phyloP scores from a whole-genome alignment of 2,329 filamentous ascomycete genomes.

The Ambrosiella xylebori region DNA sequence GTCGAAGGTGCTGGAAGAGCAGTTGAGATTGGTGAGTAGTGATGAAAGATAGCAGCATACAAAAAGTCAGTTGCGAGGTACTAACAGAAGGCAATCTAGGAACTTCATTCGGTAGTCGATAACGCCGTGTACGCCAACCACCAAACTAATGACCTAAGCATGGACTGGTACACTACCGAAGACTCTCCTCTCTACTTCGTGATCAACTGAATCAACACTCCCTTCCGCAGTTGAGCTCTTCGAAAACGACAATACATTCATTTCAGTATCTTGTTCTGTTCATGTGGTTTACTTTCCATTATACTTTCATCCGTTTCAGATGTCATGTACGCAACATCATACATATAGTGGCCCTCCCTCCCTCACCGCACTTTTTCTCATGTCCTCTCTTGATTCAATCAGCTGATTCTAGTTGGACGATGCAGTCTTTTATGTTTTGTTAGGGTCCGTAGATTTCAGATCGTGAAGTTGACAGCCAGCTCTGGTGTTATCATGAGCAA shows the following conservation, averaged over 20 bases:
- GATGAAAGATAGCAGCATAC: neutral
- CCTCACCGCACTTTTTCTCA: too few relatives aligned
- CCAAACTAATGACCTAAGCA: constrained; percentile 31
- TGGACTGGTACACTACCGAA: constrained; percentile 45
- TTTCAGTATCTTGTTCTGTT: too few relatives aligned
- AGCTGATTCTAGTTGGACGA: too few relatives aligned
- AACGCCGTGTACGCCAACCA: constrained; percentile 40
- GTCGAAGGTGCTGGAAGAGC: constrained; percentile 36
- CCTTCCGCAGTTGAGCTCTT: constrained; percentile 15
- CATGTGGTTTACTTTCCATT: too few relatives aligned
- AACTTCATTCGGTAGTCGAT: constrained; percentile 40
- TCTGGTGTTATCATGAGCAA: neutral
- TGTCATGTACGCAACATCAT: too few relatives aligned
- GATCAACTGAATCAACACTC: constrained; percentile 39
- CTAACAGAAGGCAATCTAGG: constrained; percentile 22
- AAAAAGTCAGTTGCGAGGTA: neutral
- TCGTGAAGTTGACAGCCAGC: neutral
- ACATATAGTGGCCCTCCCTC: too few relatives aligned
- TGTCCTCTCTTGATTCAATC: too few relatives aligned
- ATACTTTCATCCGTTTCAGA: too few relatives aligned
- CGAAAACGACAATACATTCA: too few relatives aligned
- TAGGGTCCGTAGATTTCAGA: neutral
- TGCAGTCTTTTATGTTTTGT: too few relatives aligned
- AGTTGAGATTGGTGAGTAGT: constrained; percentile 38
- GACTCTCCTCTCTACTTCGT: constrained; percentile 41